Percentiles rank a stretch among this genome's conserved stretches.
phyloP scores from a whole-genome alignment of 805 yeast genomes.

The Candida methanosorbosa region DNA sequence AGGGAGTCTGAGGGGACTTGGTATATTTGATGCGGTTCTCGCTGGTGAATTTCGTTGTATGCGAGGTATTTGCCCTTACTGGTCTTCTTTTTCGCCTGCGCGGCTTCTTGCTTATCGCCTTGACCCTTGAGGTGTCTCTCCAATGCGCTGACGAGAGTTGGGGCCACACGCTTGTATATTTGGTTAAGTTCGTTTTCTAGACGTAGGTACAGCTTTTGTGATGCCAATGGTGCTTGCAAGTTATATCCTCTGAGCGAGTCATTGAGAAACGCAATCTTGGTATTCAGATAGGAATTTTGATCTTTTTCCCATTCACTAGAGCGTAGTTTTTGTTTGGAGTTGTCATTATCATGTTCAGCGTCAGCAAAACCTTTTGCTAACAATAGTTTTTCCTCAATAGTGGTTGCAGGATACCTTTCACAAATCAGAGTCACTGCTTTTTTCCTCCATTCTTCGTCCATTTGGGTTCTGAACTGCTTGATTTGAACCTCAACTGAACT shows the following conservation, averaged over 20 bases:
- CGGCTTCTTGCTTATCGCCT: background rate
- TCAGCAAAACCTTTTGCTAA: slow-evolving; percentile 9
- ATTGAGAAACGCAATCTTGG: slow-evolving; percentile 33
- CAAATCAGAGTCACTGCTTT: slow-evolving; percentile 20
- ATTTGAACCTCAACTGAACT: slow-evolving; percentile 43
- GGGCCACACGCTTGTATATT: slow-evolving; percentile 27
- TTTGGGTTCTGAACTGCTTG: slow-evolving; percentile 33
- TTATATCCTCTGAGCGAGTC: slow-evolving; percentile 48
- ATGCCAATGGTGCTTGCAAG: slow-evolving; percentile 52
- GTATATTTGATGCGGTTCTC: slow-evolving; percentile 10
- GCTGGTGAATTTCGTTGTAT: slow-evolving; percentile 15
- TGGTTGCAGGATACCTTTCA: slow-evolving; percentile 16
- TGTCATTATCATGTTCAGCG: slow-evolving; percentile 11
- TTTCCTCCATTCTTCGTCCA: slow-evolving; percentile 32
- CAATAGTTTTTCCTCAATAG: slow-evolving; percentile 9
- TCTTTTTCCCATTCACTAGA: slow-evolving; percentile 30
- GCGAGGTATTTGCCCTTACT: too few species aligned
- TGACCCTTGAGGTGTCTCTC: slow-evolving; percentile 12
- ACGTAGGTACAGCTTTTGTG: slow-evolving; percentile 45
- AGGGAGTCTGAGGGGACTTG: slow-evolving; percentile 23
- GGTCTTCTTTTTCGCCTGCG: background rate
- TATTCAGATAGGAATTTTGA: slow-evolving; percentile 22
- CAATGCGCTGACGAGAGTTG: slow-evolving; percentile 12
- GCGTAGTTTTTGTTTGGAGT: slow-evolving; percentile 8
- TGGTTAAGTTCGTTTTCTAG: slow-evolving; percentile 33